Conservation (phyloP, 139 green algal species). For the Pleodorina starrii region DNA sequence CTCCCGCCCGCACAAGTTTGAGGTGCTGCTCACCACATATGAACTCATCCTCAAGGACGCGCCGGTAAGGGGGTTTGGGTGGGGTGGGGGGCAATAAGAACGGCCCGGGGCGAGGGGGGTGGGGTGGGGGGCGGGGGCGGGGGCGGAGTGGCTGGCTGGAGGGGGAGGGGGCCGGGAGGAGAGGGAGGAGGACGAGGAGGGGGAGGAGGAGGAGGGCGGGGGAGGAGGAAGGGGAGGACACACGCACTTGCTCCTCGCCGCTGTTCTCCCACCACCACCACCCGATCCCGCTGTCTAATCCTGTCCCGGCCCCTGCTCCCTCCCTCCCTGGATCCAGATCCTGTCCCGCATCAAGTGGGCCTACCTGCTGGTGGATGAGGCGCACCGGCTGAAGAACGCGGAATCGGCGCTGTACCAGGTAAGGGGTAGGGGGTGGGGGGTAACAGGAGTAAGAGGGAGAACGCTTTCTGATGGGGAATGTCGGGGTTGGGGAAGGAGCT, state of each 20-base stretch:
- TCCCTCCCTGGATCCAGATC: not conserved
- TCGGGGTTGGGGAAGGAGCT: too few species aligned
- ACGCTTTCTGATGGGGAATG: too few species aligned
- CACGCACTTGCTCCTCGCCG: too few species aligned
- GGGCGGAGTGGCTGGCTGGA: not conserved
- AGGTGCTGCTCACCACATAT: constrained; percentile 93
- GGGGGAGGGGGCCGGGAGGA: not conserved
- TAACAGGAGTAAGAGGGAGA: not conserved
- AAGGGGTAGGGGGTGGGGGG: not conserved
- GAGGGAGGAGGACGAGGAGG: not conserved
- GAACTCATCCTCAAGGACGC: constrained; percentile 94
- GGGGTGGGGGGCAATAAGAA: not conserved
- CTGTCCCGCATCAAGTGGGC: constrained; percentile 78
- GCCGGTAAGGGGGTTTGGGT: constrained; percentile 12
- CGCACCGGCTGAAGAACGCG: constrained; percentile 92
- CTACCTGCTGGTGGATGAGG: constrained; percentile 93
- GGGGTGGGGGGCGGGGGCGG: not conserved
- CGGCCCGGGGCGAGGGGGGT: not conserved
- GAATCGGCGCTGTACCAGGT: constrained; percentile 90
- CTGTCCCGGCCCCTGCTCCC: too few species aligned
- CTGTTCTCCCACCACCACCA: too few species aligned
- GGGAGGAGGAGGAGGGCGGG: not conserved
- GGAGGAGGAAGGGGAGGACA: too few species aligned
- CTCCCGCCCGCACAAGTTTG: constrained; percentile 72
- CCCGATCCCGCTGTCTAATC: too few species aligned